Percentiles rank a stretch among this genome's conserved stretches.
These are phyloP conservation scores for Colletotrichum destructivum DNA, from an alignment of 2,329 filamentous ascomycete species.

Conservation along the genomic window DNA sequence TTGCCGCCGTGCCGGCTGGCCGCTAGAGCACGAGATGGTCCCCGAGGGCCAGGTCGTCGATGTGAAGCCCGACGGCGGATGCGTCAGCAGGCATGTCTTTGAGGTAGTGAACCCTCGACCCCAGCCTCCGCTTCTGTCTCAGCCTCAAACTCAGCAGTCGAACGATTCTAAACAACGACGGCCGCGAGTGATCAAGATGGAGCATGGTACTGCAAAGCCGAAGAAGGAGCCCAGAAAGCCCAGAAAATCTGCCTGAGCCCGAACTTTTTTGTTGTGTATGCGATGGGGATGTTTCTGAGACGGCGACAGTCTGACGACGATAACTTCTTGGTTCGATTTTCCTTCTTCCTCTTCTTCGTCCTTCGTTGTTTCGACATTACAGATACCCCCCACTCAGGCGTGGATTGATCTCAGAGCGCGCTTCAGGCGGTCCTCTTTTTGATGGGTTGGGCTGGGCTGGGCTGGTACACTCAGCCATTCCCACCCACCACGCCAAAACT, in stretches of 20 bases:
- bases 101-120: slow-evolving; percentile 44
- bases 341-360: neutral
- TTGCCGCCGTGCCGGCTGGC: slow-evolving; percentile 86
- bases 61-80: slow-evolving; percentile 65
- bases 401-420: slow-evolving; percentile 23
- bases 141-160: neutral
- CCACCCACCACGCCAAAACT: neutral
- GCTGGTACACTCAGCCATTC: neutral
- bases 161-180: neutral
- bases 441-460: slow-evolving; percentile 4
- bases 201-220: slow-evolving; percentile 15
- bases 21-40: slow-evolving; percentile 86
- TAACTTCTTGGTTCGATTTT: slow-evolving; percentile 7
- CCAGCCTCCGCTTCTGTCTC: neutral
- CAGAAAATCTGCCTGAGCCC: slow-evolving; percentile 22
- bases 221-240: slow-evolving; percentile 30
- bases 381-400: slow-evolving; percentile 16
- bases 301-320: neutral
- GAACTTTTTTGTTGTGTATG: neutral
- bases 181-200: neutral
- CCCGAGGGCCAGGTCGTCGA: slow-evolving; percentile 75
- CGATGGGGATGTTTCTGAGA: neutral
- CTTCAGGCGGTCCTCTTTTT: slow-evolving; percentile 7
- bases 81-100: slow-evolving; percentile 57
- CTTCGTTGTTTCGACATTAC: slow-evolving; percentile 6